Evolutionary conservation across 345 rosid genomes (phyloP).

Genomic region (Gossypium anomalum): DNA sequence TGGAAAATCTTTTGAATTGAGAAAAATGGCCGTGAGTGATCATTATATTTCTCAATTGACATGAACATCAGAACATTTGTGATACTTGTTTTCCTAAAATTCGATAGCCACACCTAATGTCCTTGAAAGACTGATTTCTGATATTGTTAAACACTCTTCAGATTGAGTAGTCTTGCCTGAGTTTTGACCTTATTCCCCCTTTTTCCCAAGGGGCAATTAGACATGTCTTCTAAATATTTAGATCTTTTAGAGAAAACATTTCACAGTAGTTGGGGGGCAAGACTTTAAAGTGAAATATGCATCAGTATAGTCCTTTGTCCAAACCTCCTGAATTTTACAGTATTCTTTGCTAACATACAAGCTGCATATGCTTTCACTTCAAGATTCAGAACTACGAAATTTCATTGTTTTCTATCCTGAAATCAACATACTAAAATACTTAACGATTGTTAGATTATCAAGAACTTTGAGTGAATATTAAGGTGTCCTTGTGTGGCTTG

Average conservation of each 20-base stretch:
- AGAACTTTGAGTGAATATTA: background rate
- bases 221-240: background rate
- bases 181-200: background rate
- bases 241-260: background rate
- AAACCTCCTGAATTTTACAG: background rate
- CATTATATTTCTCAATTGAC: background rate
- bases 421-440: background rate
- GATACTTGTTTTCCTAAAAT: background rate
- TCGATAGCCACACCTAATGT: background rate
- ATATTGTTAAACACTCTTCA: background rate
- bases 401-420: background rate
- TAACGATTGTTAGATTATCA: background rate
- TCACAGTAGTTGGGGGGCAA: background rate
- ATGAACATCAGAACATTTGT: background rate
- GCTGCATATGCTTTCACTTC: background rate
- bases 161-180: background rate
- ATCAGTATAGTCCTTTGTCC: background rate
- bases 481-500: conserved; percentile 12
- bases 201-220: background rate
- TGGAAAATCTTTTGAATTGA: background rate
- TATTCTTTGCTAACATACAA: background rate
- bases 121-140: conserved; percentile 1
- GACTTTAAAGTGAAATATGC: background rate
- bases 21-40: background rate
- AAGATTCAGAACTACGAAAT: conserved; percentile 11